Conservation (phyloP, 192 early-diverging fungal genomes). For the Entomortierella beljakovae region DNA sequence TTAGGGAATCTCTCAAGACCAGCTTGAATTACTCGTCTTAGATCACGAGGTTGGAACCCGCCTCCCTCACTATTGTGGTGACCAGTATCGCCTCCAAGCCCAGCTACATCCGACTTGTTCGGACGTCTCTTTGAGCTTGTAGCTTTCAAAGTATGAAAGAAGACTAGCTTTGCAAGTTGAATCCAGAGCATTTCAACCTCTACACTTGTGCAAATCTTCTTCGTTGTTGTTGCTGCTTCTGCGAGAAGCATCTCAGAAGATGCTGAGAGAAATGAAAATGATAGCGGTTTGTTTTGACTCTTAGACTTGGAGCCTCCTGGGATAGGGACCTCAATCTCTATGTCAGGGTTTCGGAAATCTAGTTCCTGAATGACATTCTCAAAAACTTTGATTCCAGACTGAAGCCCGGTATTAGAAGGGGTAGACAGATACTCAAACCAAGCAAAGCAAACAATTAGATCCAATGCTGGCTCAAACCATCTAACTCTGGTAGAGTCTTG, state of each 20-base stretch:
- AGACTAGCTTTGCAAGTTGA: constrained; percentile 37
- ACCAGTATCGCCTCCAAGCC: background rate
- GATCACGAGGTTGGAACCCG: constrained; percentile 41
- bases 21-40: constrained; percentile 24
- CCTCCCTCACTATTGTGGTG: background rate
- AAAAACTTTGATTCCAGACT: constrained; percentile 52
- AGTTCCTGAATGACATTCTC: constrained; percentile 45
- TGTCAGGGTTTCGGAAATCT: constrained; percentile 40
- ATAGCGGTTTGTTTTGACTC: background rate
- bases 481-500: constrained; percentile 15
- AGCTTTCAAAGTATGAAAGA: constrained; percentile 30
- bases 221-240: constrained; percentile 11
- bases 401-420: constrained; percentile 15
- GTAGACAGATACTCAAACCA: constrained; percentile 59
- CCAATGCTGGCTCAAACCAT: constrained; percentile 40
- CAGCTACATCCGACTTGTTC: background rate
- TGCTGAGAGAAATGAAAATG: constrained; percentile 3
- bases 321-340: constrained; percentile 19
- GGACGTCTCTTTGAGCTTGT: constrained; percentile 1
- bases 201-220: constrained; percentile 27
- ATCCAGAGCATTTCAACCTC: constrained; percentile 49
- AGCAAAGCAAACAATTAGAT: constrained; percentile 55
- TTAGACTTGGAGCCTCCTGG: too few relatives aligned
- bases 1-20: constrained; percentile 46
- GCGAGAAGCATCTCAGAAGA: constrained; percentile 9